These are phyloP conservation scores for Phaffomyces opuntiae DNA, from an alignment of 805 yeast genomes.

Conservation along the genomic window DNA sequence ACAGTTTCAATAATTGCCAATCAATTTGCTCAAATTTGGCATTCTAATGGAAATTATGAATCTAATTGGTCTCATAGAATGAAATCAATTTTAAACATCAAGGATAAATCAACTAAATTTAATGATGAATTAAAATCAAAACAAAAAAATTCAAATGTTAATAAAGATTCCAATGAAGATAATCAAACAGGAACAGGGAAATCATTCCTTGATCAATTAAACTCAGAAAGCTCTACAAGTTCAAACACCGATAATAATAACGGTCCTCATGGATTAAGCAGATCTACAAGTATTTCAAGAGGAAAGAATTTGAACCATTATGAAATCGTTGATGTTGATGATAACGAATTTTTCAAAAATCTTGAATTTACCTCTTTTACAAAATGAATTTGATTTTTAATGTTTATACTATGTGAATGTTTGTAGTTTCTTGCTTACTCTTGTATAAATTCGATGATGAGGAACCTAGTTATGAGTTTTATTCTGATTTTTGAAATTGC, in stretches of 20 bases:
- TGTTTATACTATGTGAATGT: not conserved
- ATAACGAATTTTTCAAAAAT: slow-evolving; percentile 20
- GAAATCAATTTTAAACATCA: slow-evolving; percentile 40
- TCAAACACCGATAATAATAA: not conserved
- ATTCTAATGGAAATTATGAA: slow-evolving; percentile 45
- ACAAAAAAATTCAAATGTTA: slow-evolving; percentile 2
- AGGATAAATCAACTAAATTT: slow-evolving; percentile 22
- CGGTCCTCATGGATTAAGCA: not conserved
- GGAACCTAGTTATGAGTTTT: no score
- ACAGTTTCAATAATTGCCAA: slow-evolving; percentile 59
- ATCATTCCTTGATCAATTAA: slow-evolving; percentile 19
- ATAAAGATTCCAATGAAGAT: slow-evolving; percentile 7
- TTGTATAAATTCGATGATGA: no score
- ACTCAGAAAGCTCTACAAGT: not conserved
- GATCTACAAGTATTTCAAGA: slow-evolving; percentile 12
- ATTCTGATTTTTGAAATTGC: no score
- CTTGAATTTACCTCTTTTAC: slow-evolving; percentile 24
- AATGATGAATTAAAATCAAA: slow-evolving; percentile 11
- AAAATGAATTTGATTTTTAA: slow-evolving; percentile 7
- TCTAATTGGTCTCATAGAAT: slow-evolving; percentile 66
- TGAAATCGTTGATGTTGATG: slow-evolving; percentile 18
- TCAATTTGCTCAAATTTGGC: slow-evolving; percentile 74
- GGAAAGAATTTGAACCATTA: slow-evolving; percentile 14
- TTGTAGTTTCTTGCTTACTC: no score
- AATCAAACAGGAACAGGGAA: slow-evolving; percentile 16